Percentiles rank a stretch among this genome's conserved stretches.
phyloP scores from a whole-genome alignment of 1,284 basidiomycete genomes.

The Rhodotorula sp. region DNA sequence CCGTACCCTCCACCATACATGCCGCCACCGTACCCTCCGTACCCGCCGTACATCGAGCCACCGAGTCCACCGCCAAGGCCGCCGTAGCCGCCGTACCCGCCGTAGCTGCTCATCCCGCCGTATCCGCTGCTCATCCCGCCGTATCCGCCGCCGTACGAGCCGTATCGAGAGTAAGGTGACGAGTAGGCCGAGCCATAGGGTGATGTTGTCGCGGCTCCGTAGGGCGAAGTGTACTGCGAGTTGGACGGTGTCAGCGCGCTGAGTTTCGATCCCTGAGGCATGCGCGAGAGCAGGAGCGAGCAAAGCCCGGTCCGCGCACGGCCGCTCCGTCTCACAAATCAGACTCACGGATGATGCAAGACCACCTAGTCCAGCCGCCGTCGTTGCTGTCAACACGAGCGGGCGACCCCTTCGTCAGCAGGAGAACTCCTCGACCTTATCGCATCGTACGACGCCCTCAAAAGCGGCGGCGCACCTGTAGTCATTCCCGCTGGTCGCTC shows the following conservation, averaged over 20 bases:
- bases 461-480: not conserved
- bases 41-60: constrained; percentile 24
- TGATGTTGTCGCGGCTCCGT: constrained; percentile 1
- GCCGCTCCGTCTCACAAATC: not conserved
- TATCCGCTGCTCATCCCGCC: constrained; percentile 3
- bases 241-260: too few species aligned
- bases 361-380: not conserved
- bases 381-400: not conserved
- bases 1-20: constrained; percentile 16
- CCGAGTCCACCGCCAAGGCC: constrained; percentile 18
- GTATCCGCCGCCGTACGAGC: constrained; percentile 4
- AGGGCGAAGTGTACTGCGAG: constrained; percentile 5
- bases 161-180: constrained; percentile 5
- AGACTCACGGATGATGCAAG: not conserved
- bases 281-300: too few species aligned
- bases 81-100: constrained; percentile 22
- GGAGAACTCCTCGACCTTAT: too few species aligned
- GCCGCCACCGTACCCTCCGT: constrained; percentile 49
- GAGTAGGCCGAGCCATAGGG: constrained; percentile 2
- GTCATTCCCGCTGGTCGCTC: constrained; percentile 23
- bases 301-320: too few species aligned
- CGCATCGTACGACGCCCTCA: not conserved
- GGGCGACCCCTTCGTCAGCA: not conserved
- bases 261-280: too few species aligned
- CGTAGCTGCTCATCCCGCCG: constrained; percentile 2